Base-by-base conservation (phyloP, 2,329 filamentous ascomycete species). In the Scytalidium lignicola region DNA sequence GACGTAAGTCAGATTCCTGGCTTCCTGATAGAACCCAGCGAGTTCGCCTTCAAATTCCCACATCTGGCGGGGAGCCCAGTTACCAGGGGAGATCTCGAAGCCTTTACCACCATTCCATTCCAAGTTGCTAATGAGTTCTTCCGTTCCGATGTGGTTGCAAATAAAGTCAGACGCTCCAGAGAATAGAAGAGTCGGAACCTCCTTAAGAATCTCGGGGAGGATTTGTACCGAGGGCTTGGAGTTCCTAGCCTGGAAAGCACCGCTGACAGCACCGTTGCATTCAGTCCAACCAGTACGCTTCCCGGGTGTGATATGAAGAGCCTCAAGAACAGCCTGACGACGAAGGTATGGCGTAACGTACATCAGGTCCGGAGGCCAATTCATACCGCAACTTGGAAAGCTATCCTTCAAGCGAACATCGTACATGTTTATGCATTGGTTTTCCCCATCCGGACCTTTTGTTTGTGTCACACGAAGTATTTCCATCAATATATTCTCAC, bases 141-240 rank as follows among this genome's bases (percentile, higher is more conserved):
- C 93, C 0, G 93, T 99, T 51, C 93, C 93, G 23, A 96, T 72
- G 65, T 99, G 90, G 67, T 99, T 99, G 78, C 93, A 99, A 59
- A 99, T 97, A 20, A 97, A 73, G 66, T 99, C 93, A 61, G 95
- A 83, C 52, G 91, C 88, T 46, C 93, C 93, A 2, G 90, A 96
- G 72, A 97, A 99, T 18, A 99, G 80, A 1, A 96, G 72, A 39
- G 95, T 78, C 1, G 86, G 85, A 9, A 97, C 70, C 50, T 93
- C 76, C 55, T 85, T 77, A 9, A 99, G 75, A 17, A 99, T 70
- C 2, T 80, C 84, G 0, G 93, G 92, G 2, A 99, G 74, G 3
- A 96, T 73, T 2, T 81, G 72, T 51, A 91, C 73, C 0, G 90
- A 78, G 0, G 93, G 88, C 56, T 75, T 76, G 1, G 90, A 95